Evolutionary conservation across 1,139 yeast genomes (phyloP), one percentile per base, ranked within the genome.

Genomic region (Arxiozyma slooffiae): DNA sequence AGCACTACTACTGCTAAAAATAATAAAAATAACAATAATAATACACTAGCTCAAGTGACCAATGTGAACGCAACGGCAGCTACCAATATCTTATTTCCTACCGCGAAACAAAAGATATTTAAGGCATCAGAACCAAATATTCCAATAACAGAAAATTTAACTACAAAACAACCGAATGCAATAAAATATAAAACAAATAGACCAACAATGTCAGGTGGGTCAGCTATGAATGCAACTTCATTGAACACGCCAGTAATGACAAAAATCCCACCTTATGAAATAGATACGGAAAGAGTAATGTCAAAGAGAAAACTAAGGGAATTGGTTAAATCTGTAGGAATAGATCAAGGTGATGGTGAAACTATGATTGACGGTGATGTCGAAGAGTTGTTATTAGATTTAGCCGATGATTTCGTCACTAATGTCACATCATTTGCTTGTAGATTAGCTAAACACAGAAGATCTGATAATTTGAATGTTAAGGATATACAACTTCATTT

Each of bases 321-420:
- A 63, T 73, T 92, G 54, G 94, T 92, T 7, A 81, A 82, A 58
- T 79, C 86, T 3, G 86, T 89, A 8, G 89, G 90, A 7, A 79
- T 83, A 4, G 90, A 85, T 65, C 89, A 85, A 66, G 90, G 92
- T 30, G 94, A 87, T 60, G 89, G 95, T 4, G 92, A 87, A 60
- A 85, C 95, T 8, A 78, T 79, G n/a, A 84, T 92, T 51, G 97
- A 90, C 65, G 97, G 97, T 34, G 97, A 92, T 67, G 97, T 90
- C 17, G 97, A 92, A 66, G 97, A 90, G 58, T 71, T 90, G 41
- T 71, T 92, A 47, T 74, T 94, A 47, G 98, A 94, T 66, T 73
- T 92, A 53, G 97, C 98, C 0, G 99, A 94, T 66, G 98, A 94
- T 64, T 92, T 92, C 66, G 94, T 92, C 16, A 79, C 86, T 17